Evolutionary conservation across 768 basidiomycete genomes (phyloP).

Genomic region (Amanita pseudoporphyria): DNA sequence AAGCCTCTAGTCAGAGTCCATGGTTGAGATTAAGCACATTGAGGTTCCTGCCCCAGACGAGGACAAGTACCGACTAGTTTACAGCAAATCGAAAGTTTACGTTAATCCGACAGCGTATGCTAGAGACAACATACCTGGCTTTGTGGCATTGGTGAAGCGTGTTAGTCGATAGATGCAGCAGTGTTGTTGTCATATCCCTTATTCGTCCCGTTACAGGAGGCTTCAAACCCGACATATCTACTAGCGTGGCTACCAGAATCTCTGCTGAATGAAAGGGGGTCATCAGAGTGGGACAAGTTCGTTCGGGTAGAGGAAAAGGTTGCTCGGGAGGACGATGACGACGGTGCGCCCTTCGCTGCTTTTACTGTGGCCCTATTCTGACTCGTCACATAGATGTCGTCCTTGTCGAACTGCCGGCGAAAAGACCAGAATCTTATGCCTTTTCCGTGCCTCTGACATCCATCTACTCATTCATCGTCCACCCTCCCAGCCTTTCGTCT

Average conservation of each 20-base stretch:
- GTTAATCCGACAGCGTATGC: conserved; percentile 90
- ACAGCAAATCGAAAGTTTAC: conserved; percentile 91
- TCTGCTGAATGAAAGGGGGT: conserved; percentile 72
- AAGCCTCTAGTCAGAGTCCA: conserved; percentile 39
- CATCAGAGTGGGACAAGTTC: conserved; percentile 86
- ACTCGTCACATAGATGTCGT: conserved; percentile 51
- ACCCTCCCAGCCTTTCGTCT: conserved; percentile 74
- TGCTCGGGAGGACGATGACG: conserved; percentile 53
- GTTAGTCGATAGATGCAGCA: conserved; percentile 32
- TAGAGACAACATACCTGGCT: conserved; percentile 91
- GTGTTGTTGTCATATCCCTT: neutral
- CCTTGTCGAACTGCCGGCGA: conserved; percentile 75
- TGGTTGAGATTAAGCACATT: conserved; percentile 66
- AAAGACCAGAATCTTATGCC: conserved; percentile 83
- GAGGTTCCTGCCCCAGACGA: conserved; percentile 26
- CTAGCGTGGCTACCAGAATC: conserved; percentile 93
- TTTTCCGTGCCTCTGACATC: conserved; percentile 90
- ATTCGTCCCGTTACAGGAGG: conserved; percentile 41
- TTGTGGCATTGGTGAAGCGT: conserved; percentile 84
- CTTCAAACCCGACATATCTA: conserved; percentile 63
- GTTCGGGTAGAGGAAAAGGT: conserved; percentile 70
- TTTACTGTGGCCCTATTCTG: neutral
- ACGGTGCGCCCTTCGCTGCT: conserved; percentile 36
- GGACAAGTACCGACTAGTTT: conserved; percentile 68
- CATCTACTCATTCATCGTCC: conserved; percentile 82